Percentiles rank a stretch among this genome's conserved stretches.
These are phyloP conservation scores for Casuarina equisetifolia DNA, from an alignment of 306 rosid genomes.

Conservation along the genomic window DNA sequence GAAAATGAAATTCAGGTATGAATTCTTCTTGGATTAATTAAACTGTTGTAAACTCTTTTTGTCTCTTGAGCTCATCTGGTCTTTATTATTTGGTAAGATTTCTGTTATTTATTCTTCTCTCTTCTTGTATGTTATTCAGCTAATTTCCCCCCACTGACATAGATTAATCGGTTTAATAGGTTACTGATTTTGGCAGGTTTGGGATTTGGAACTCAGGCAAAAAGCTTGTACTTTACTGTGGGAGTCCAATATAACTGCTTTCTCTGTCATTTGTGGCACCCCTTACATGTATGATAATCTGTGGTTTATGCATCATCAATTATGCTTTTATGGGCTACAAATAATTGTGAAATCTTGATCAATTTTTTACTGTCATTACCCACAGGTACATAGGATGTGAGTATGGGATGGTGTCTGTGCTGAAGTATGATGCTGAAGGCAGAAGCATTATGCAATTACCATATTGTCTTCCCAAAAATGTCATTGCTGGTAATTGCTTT, in stretches of 20 bases:
- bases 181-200: constrained; percentile 71
- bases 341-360: constrained; percentile 14
- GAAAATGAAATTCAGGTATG: constrained; percentile 84
- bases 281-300: constrained; percentile 67
- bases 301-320: constrained; percentile 20
- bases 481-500: constrained; percentile 63
- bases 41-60: constrained; percentile 13
- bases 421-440: constrained; percentile 57
- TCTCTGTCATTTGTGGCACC: constrained; percentile 79
- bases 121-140: constrained; percentile 6
- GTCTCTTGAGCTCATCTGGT: constrained; percentile 6
- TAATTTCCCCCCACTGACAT: constrained; percentile 11
- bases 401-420: constrained; percentile 67
- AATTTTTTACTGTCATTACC: constrained; percentile 33
- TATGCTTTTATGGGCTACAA: constrained; percentile 14
- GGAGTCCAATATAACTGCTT: constrained; percentile 89
- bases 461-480: constrained; percentile 69
- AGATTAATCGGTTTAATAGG: constrained; percentile 34
- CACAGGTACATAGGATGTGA: constrained; percentile 84
- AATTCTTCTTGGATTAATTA: constrained; percentile 2
- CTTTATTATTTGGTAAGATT: neutral
- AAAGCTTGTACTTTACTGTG: constrained; percentile 70
- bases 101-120: constrained; percentile 23
- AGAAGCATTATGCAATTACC: constrained; percentile 58
- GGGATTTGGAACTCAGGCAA: constrained; percentile 81